phyloP scores from a whole-genome alignment of 2,329 filamentous ascomycete genomes.

The Diaporthe humulicola region DNA sequence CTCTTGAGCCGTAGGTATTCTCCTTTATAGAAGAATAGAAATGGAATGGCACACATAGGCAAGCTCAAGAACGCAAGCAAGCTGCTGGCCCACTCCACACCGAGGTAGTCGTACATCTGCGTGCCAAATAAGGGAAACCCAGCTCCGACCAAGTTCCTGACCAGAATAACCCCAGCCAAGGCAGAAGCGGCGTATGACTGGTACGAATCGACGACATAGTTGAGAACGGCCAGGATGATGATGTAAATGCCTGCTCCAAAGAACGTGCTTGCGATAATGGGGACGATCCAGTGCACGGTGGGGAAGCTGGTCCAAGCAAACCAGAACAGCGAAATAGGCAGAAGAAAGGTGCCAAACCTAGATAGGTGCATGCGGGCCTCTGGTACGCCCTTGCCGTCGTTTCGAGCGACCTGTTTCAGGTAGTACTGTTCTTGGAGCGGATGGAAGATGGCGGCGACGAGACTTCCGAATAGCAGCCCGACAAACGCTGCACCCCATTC shows the following conservation, averaged over 20 bases:
- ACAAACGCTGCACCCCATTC: constrained; percentile 30
- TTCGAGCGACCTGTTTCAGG: constrained; percentile 24
- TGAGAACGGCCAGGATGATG: constrained; percentile 34
- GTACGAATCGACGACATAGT: constrained; percentile 34
- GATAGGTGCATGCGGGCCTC: constrained; percentile 34
- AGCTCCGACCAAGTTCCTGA: constrained; percentile 67
- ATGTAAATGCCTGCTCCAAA: constrained; percentile 53
- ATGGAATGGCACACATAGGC: constrained; percentile 63
- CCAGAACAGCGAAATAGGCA: constrained; percentile 76
- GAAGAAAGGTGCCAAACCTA: constrained; percentile 57
- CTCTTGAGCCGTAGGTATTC: constrained; percentile 54
- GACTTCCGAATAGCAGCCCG: constrained; percentile 24
- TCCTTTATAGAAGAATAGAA: constrained; percentile 66
- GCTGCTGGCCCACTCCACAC: constrained; percentile 62
- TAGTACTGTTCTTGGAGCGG: constrained; percentile 32
- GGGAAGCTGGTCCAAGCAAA: constrained; percentile 78
- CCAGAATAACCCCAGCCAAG: constrained; percentile 53
- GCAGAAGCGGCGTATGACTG: constrained; percentile 25
- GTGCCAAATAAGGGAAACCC: constrained; percentile 73
- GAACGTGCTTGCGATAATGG: constrained; percentile 66
- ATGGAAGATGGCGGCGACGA: constrained; percentile 16
- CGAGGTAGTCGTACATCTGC: constrained; percentile 62
- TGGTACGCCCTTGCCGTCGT: constrained; percentile 34
- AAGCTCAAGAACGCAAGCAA: constrained; percentile 63
- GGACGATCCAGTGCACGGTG: constrained; percentile 69